Conservation (phyloP, 306 rosid species). For the Cucurbita ficifolia region DNA sequence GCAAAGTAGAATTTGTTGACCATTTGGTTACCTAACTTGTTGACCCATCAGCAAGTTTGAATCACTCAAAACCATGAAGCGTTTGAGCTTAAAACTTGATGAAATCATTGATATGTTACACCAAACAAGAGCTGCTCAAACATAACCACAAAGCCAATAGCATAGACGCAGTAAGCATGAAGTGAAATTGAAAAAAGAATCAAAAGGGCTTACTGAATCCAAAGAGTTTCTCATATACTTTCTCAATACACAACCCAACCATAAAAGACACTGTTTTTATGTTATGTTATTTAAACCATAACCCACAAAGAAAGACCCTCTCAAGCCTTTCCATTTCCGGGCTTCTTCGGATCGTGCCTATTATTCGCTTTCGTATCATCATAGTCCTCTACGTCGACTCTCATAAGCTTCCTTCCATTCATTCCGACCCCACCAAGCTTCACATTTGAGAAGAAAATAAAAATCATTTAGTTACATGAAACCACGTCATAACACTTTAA, state of each 20-base stretch:
- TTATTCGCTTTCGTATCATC: slow-evolving; percentile 2
- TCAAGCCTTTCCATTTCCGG: slow-evolving; percentile 14
- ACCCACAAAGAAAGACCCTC: neutral
- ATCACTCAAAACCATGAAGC: neutral
- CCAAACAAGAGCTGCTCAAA: neutral
- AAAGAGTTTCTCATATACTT: neutral
- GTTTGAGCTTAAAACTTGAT: neutral
- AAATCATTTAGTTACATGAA: neutral
- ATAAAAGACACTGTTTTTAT: too few relatives aligned
- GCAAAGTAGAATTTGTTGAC: neutral
- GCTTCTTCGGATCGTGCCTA: slow-evolving; percentile 13
- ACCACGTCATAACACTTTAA: neutral
- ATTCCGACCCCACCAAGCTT: neutral
- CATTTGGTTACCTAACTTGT: too few relatives aligned
- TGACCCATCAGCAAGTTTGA: too few relatives aligned
- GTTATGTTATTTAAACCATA: neutral
- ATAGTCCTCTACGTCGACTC: neutral
- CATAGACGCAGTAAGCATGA: neutral
- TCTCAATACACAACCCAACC: neutral
- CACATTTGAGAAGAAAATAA: neutral
- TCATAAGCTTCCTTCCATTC: slow-evolving; percentile 9
- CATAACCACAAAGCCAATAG: neutral
- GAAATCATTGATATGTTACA: neutral
- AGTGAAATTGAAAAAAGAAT: neutral
- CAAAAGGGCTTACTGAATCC: neutral